A percentile compares a stretch with the other conserved stretches of the same genome.
These are phyloP conservation scores for Lasiodiplodia citricola DNA, from an alignment of 2,329 filamentous ascomycete genomes.

Conservation along the genomic window DNA sequence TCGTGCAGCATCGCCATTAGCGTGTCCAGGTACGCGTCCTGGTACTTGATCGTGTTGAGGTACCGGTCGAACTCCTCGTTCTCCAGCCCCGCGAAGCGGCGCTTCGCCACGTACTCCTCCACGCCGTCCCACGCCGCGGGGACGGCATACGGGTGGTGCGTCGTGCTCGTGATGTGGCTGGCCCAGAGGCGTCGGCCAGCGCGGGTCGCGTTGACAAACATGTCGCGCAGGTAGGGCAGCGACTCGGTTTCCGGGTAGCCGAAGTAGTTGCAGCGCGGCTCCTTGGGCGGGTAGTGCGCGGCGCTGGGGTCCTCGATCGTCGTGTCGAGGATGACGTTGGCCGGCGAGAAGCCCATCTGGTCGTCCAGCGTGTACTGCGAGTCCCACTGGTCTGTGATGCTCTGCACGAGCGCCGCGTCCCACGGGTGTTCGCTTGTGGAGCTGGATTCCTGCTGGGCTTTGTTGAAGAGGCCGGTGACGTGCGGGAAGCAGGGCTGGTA, in stretches of 20 bases:
- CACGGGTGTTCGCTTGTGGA: constrained; percentile 2
- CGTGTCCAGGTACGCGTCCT: constrained; percentile 48
- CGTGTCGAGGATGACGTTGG: not conserved
- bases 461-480: constrained; percentile 45
- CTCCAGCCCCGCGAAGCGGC: not conserved
- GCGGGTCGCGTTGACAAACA: constrained; percentile 38
- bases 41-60: constrained; percentile 49
- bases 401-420: constrained; percentile 39
- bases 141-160: constrained; percentile 52
- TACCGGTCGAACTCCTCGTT: constrained; percentile 44
- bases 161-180: constrained; percentile 45
- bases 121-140: constrained; percentile 34
- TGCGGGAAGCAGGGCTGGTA: constrained; percentile 50
- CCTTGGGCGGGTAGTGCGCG: constrained; percentile 38
- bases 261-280: constrained; percentile 50
- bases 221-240: constrained; percentile 46
- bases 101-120: not conserved
- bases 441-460: not conserved
- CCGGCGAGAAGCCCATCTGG: constrained; percentile 43
- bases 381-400: constrained; percentile 48
- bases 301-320: constrained; percentile 34
- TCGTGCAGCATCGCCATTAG: constrained; percentile 51
- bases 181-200: constrained; percentile 42
- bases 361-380: constrained; percentile 42
- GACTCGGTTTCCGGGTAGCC: constrained; percentile 50